Conservation (phyloP, 768 basidiomycete genomes). For the Lactarius pseudohatsudake region DNA sequence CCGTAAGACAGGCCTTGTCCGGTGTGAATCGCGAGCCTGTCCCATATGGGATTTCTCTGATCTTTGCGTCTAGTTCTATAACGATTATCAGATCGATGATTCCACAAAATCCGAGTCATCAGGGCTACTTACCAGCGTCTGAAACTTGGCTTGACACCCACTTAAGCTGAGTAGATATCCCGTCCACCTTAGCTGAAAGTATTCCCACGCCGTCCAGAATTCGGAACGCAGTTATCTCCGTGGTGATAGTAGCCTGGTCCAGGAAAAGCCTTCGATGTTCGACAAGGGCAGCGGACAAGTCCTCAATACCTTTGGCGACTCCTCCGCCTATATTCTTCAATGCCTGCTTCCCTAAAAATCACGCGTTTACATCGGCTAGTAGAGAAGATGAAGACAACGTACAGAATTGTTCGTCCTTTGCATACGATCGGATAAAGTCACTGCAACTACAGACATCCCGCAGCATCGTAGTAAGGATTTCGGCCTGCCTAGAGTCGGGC, state of each 20-base stretch:
- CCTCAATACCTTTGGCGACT: background rate
- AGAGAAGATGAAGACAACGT: background rate
- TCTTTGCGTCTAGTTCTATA: background rate
- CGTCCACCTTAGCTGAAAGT: background rate
- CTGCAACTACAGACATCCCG: background rate
- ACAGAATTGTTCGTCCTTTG: background rate
- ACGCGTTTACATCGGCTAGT: background rate
- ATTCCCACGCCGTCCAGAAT: background rate
- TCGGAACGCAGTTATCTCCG: background rate
- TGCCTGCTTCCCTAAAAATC: background rate
- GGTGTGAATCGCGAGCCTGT: background rate
- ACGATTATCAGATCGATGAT: too few species aligned
- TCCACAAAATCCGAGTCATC: background rate
- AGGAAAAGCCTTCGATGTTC: background rate
- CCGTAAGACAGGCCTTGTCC: background rate
- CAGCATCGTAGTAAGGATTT: background rate
- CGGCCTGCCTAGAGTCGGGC: background rate
- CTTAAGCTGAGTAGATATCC: background rate
- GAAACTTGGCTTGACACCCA: background rate
- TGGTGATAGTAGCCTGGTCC: background rate
- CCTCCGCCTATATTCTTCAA: background rate
- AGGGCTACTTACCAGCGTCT: background rate
- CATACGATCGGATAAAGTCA: constrained; percentile 1
- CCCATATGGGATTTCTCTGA: background rate
- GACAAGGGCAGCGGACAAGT: background rate